Evolutionary conservation across 345 rosid genomes (phyloP).

Genomic region (Limnanthes douglasii): DNA sequence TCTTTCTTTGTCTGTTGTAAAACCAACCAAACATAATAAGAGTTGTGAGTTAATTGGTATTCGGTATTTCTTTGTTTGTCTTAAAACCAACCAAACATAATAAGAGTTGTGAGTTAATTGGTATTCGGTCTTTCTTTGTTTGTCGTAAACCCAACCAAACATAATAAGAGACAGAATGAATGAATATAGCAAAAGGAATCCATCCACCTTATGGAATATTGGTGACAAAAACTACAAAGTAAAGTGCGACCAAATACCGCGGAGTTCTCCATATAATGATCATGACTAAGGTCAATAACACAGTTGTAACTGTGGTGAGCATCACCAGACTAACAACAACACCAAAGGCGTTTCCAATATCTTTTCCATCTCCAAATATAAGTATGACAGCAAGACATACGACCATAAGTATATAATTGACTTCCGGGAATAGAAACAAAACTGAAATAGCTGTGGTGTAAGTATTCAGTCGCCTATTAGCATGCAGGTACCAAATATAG

Average conservation of each 20-base stretch:
- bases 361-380: slow-evolving; percentile 53
- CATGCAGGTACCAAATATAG: slow-evolving; percentile 64
- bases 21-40: slow-evolving; percentile 80
- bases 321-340: slow-evolving; percentile 67
- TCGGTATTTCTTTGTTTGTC: slow-evolving; percentile 57
- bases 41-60: slow-evolving; percentile 37
- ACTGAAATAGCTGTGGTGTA: slow-evolving; percentile 69
- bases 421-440: slow-evolving; percentile 28
- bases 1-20: slow-evolving; percentile 56
- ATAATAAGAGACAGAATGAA: slow-evolving; percentile 39
- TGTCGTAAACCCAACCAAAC: slow-evolving; percentile 68
- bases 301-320: slow-evolving; percentile 59
- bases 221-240: slow-evolving; percentile 30
- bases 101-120: slow-evolving; percentile 40
- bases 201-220: slow-evolving; percentile 58
- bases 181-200: slow-evolving; percentile 66
- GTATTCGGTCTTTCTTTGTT: slow-evolving; percentile 48
- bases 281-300: slow-evolving; percentile 44
- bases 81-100: slow-evolving; percentile 70
- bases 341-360: slow-evolving; percentile 60
- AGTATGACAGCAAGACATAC: slow-evolving; percentile 55
- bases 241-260: slow-evolving; percentile 19
- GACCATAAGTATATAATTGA: slow-evolving; percentile 57
- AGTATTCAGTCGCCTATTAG: slow-evolving; percentile 63
- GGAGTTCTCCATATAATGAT: slow-evolving; percentile 54